Percentiles rank a stretch among this genome's conserved stretches.
phyloP scores from a whole-genome alignment of 164 flowering plant species.

The Tetracentron sinense region DNA sequence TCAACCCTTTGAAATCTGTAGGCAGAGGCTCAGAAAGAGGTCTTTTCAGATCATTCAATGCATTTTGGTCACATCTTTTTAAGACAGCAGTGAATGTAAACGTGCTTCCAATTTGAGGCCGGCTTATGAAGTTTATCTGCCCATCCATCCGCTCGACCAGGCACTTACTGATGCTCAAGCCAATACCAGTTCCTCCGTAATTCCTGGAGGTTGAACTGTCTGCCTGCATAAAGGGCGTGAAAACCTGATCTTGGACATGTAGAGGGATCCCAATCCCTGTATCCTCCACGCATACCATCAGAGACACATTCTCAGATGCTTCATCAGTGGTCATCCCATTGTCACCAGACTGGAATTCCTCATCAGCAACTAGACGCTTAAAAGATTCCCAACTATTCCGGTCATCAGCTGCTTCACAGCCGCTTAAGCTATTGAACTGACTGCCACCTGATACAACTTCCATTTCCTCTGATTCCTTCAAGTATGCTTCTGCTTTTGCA shows the following conservation, averaged over 20 bases:
- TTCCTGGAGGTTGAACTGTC: conserved; percentile 90
- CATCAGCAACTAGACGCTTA: conserved; percentile 42
- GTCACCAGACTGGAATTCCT: conserved; percentile 30
- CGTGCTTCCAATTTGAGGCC: conserved; percentile 82
- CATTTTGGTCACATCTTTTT: conserved; percentile 40
- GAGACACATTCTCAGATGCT: conserved; percentile 39
- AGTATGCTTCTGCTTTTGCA: conserved; percentile 32
- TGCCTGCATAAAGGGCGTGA: conserved; percentile 94
- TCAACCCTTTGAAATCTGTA: conserved; percentile 56
- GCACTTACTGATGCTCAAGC: conserved; percentile 89
- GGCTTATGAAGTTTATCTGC: conserved; percentile 67
- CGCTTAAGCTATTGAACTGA: conserved; percentile 68
- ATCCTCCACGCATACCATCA: conserved; percentile 80
- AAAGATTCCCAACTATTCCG: conserved; percentile 60
- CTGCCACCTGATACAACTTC: conserved; percentile 21
- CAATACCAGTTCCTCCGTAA: conserved; percentile 94
- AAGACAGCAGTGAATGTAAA: conserved; percentile 72
- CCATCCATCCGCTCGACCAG: conserved; percentile 92
- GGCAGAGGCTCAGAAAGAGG: conserved; percentile 47
- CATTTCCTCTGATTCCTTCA: conserved; percentile 38
- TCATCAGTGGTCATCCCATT: conserved; percentile 20
- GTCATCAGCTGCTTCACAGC: conserved; percentile 73
- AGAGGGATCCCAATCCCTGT: conserved; percentile 89
- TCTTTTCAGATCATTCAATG: conserved; percentile 31
- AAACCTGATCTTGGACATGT: conserved; percentile 66